These are phyloP conservation scores for Annulohypoxylon maeteangense DNA, from an alignment of 495 filamentous ascomycete genomes.

Conservation along the genomic window DNA sequence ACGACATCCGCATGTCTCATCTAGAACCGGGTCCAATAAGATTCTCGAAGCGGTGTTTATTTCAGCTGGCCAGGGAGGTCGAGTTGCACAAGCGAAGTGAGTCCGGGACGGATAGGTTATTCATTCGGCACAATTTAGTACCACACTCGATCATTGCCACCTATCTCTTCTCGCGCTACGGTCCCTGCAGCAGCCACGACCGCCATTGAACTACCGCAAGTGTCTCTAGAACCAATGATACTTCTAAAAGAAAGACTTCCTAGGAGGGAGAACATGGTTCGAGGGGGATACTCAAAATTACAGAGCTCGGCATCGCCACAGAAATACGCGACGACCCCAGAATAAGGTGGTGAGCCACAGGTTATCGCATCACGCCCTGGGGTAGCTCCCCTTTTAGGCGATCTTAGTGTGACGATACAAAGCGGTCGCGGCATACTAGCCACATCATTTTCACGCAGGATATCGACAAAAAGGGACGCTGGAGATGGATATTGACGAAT, in stretches of 20 bases:
- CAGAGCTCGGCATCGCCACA: conserved; percentile 32
- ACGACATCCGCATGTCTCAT: conserved; percentile 44
- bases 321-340: conserved; percentile 10
- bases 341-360: conserved; percentile 33
- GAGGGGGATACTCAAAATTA: background rate
- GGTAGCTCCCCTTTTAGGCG: conserved; percentile 36
- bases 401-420: conserved; percentile 17
- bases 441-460: conserved; percentile 27
- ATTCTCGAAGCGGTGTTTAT: conserved; percentile 7
- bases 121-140: conserved; percentile 28
- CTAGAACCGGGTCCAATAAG: conserved; percentile 32
- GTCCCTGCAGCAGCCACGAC: conserved; percentile 32
- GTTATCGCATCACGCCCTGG: conserved; percentile 36
- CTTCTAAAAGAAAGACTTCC: background rate
- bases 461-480: background rate
- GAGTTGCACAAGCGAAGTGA: conserved; percentile 20
- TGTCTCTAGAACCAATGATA: conserved; percentile 21
- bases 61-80: conserved; percentile 41
- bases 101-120: conserved; percentile 16
- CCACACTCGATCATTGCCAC: conserved; percentile 26
- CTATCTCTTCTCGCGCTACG: conserved; percentile 7
- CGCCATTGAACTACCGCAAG: conserved; percentile 18
- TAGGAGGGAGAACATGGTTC: conserved; percentile 20
- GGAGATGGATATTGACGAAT: conserved; percentile 5
- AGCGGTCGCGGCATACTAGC: conserved; percentile 12